Evolutionary conservation across 768 basidiomycete species (phyloP), one percentile per base, ranked within the genome.

Genomic region (Boletus eberwhitei): DNA sequence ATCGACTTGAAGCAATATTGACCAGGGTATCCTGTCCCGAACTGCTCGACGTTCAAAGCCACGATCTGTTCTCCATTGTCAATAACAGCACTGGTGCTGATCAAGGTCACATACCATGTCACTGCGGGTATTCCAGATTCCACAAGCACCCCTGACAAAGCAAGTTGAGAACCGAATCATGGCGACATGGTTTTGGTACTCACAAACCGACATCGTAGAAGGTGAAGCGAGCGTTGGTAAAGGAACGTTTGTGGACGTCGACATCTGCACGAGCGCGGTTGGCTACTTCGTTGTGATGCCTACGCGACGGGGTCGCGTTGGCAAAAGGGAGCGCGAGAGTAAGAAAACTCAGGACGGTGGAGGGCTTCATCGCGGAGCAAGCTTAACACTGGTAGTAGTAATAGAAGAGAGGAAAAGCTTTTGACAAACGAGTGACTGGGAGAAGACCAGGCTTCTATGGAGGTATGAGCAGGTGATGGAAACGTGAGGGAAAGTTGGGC

Each of bases 1-100:
- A 93, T 87, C n/a, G 57, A 54, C 66, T 82, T 74, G 68, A 77
- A 78, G 69, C 90, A 93, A 51, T 86, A 59, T 35, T 81, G 75
- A 14, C 85, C 82, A 16, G 88, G 86, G 65, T 78, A 86, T 2
- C 78, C 78, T 24, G 62, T 57, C 13, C 85, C 85, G 56, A 72
- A 88, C 72, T 85, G 79, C 72, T 16, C 24, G 8, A 55, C 36
- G 8, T 70, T 71, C 34, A 71, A 34, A 16, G 69, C 67, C 22
- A 69, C 67, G 12, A 71, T 60, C 67, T 69, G 17, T 29, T 8
- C 17, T 29, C 22, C 11, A 17, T 41, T 16, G 40, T 62, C 24
- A 62, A 32, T n/a, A 44, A 44, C 16, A 38, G 21, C 13, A 12
- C 26, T 5, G 29, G 21, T 5, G 5, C 3, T 38, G 1, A 31